Evolutionary conservation across 2,329 filamentous ascomycete genomes (phyloP).

Genomic region (Sporothrix phasma): DNA sequence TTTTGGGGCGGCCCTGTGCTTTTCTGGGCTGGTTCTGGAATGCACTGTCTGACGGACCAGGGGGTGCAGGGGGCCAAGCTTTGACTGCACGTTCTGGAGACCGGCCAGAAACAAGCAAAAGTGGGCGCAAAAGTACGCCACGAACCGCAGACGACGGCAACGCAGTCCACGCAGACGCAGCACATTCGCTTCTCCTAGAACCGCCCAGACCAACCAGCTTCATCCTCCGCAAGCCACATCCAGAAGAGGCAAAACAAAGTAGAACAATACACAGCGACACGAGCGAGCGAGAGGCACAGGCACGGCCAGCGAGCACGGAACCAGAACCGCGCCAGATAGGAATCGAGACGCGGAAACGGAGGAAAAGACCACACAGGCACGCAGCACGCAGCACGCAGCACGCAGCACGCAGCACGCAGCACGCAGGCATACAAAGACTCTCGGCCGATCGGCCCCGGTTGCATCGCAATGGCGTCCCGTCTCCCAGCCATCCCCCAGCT

Average conservation of each 20-base stretch:
- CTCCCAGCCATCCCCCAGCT: slow-evolving; percentile 55
- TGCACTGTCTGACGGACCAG: slow-evolving; percentile 2
- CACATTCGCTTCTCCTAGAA: background rate
- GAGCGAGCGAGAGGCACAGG: background rate
- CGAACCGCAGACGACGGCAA: background rate
- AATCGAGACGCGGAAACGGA: background rate
- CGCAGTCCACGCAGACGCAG: background rate
- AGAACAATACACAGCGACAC: background rate
- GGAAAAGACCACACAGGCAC: background rate
- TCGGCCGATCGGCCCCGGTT: background rate
- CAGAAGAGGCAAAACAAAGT: background rate
- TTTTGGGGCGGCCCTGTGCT: background rate
- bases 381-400: no score
- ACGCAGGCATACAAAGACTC: background rate
- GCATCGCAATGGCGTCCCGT: slow-evolving; percentile 43
- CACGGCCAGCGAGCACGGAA: background rate
- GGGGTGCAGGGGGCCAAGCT: background rate
- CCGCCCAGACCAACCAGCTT: slow-evolving; percentile 1
- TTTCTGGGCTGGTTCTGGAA: background rate
- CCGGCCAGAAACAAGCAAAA: background rate
- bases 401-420: no score
- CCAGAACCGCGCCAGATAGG: background rate
- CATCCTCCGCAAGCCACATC: background rate
- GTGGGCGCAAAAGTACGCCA: background rate
- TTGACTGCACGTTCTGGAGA: slow-evolving; percentile 6